A percentile compares a stretch with the other conserved stretches of the same genome.
Conservation (phyloP, 768 basidiomycete species). For the Mycena metata region DNA sequence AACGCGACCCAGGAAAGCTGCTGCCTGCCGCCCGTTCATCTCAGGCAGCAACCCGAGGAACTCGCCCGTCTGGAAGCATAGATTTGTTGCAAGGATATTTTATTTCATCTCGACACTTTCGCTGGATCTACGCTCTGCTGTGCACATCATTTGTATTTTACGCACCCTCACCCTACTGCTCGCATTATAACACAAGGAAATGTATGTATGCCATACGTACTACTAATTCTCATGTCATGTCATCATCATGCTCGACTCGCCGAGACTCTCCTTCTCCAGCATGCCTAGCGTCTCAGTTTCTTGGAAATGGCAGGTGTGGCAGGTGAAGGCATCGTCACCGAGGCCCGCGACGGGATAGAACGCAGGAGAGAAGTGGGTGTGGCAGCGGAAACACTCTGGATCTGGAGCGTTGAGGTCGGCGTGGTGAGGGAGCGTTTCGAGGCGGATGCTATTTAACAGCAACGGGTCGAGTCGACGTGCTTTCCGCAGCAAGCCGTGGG, state of each 20-base stretch:
- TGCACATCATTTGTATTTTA: slow-evolving; percentile 51
- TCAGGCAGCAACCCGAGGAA: too few relatives aligned
- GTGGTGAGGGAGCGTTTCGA: slow-evolving; percentile 48
- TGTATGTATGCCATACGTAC: slow-evolving; percentile 35
- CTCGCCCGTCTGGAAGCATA: slow-evolving; percentile 45
- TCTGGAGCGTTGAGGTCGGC: slow-evolving; percentile 43
- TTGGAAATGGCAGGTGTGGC: slow-evolving; percentile 63
- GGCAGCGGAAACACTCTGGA: slow-evolving; percentile 71
- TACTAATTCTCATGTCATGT: slow-evolving; percentile 44
- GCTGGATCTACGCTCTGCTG: slow-evolving; percentile 42
- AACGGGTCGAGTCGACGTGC: slow-evolving; percentile 86
- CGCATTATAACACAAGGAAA: slow-evolving; percentile 45
- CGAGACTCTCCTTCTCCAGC: slow-evolving; percentile 48
- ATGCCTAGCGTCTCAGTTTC: slow-evolving; percentile 42
- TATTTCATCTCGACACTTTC: slow-evolving; percentile 41
- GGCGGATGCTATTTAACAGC: slow-evolving; percentile 59
- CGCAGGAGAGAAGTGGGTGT: slow-evolving; percentile 79
- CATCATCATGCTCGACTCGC: slow-evolving; percentile 31
- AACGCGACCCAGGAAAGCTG: neutral
- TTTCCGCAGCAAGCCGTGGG: slow-evolving; percentile 90
- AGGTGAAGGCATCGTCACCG: slow-evolving; percentile 41
- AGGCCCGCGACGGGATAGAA: slow-evolving; percentile 65
- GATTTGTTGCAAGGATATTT: slow-evolving; percentile 50
- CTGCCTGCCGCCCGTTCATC: neutral
- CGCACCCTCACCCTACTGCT: slow-evolving; percentile 37